These are phyloP conservation scores for Coffea humblotiana DNA, from an alignment of 305 asterid genomes.

Conservation along the genomic window DNA sequence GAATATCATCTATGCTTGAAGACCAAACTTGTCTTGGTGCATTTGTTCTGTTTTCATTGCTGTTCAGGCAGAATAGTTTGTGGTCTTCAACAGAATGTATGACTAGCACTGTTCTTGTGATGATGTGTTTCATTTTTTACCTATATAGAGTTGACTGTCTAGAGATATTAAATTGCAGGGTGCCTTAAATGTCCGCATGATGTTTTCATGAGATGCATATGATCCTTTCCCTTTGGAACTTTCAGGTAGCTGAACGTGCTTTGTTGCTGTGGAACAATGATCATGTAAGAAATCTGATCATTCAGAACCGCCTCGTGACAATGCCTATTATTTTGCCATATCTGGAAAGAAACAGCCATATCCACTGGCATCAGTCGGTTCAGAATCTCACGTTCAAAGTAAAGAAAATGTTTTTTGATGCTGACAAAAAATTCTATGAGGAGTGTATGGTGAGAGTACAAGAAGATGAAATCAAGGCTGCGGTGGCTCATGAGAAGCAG, in stretches of 20 bases:
- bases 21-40: not conserved
- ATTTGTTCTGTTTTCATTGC: not conserved
- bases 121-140: not conserved
- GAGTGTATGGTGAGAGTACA: not conserved
- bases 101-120: not conserved
- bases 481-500: not conserved
- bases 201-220: not conserved
- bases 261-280: not conserved
- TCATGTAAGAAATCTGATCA: not conserved
- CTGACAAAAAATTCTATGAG: not conserved
- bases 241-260: conserved; percentile 9
- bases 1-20: not conserved
- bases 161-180: not conserved
- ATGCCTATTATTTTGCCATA: not conserved
- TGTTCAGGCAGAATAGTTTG: not conserved
- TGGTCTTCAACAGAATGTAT: not conserved
- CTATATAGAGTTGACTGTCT: not conserved
- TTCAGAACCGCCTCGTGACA: not conserved
- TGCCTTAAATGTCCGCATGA: not conserved
- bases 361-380: not conserved
- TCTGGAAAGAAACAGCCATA: not conserved
- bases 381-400: not conserved
- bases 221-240: not conserved
- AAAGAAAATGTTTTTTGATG: not conserved
- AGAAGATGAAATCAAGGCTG: not conserved